Conservation (phyloP, 1,284 basidiomycete species). For the Macrocystidia cucumis region DNA sequence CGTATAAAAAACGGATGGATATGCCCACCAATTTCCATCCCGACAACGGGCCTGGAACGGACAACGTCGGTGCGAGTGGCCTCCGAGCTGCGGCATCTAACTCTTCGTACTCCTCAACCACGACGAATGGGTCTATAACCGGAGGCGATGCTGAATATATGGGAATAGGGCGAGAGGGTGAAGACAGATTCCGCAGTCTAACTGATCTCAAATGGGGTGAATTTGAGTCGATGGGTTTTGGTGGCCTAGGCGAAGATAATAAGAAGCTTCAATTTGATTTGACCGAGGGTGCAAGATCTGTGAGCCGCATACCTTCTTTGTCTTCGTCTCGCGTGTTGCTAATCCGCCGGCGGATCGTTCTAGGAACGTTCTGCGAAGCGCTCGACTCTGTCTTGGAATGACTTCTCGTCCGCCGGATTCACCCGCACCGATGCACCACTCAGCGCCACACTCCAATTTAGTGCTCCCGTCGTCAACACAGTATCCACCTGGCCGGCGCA, state of each 20-base stretch:
- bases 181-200: conserved; percentile 69
- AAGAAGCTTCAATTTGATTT: conserved; percentile 82
- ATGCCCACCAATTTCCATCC: conserved; percentile 52
- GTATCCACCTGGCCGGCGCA: conserved; percentile 69
- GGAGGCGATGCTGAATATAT: conserved; percentile 14
- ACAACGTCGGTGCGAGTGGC: conserved; percentile 6
- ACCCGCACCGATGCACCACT: conserved; percentile 67
- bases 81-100: conserved; percentile 18
- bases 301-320: conserved; percentile 28
- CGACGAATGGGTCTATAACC: conserved; percentile 11
- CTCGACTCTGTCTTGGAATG: conserved; percentile 77
- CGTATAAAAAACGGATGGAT: conserved; percentile 67
- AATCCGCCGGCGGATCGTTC: neutral
- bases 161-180: conserved; percentile 27
- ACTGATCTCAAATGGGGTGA: conserved; percentile 86
- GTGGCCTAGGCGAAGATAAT: conserved; percentile 44
- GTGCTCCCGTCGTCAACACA: conserved; percentile 54
- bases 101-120: conserved; percentile 18
- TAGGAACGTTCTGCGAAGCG: conserved; percentile 69
- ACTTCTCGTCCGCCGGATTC: conserved; percentile 80
- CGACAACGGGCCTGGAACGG: conserved; percentile 21
- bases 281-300: conserved; percentile 76
- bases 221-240: conserved; percentile 79
- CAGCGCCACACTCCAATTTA: conserved; percentile 75
- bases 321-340: neutral